Conservation (phyloP, 148 eudicot species). For the Persicaria tinctoria region DNA sequence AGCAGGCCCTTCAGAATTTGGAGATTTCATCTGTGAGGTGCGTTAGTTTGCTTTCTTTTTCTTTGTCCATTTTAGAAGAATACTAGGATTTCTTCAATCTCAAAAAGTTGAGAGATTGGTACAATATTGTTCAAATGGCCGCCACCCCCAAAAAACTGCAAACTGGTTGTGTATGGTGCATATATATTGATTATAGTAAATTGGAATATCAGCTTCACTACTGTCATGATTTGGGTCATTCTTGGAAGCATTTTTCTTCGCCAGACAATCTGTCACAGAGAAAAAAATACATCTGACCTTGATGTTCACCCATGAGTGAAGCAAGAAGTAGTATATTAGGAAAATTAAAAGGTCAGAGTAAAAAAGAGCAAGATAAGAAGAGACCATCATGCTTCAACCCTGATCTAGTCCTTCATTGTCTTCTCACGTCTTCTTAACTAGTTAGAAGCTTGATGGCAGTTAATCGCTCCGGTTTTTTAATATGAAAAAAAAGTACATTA, state of each 20-base stretch:
- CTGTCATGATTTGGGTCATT: neutral
- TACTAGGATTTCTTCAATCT: neutral
- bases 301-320: neutral
- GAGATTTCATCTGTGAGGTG: constrained; percentile 46
- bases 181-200: neutral
- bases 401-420: neutral
- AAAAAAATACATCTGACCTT: neutral
- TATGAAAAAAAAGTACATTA: neutral
- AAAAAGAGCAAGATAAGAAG: neutral
- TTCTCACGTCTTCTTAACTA: neutral
- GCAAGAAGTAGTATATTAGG: neutral
- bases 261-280: neutral
- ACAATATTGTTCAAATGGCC: neutral
- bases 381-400: neutral
- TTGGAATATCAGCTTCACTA: neutral
- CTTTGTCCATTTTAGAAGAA: neutral
- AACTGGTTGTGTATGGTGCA: neutral
- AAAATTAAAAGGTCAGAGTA: neutral
- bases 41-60: constrained; percentile 11
- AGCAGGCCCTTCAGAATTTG: constrained; percentile 47
- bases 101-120: neutral
- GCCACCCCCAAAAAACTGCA: neutral
- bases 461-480: neutral
- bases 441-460: neutral
- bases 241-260: neutral